A percentile compares a stretch with the other conserved stretches of the same genome.
Evolutionary conservation across 2,329 filamentous ascomycete species (phyloP).

Genomic region (Neocatenulostroma microsporum): DNA sequence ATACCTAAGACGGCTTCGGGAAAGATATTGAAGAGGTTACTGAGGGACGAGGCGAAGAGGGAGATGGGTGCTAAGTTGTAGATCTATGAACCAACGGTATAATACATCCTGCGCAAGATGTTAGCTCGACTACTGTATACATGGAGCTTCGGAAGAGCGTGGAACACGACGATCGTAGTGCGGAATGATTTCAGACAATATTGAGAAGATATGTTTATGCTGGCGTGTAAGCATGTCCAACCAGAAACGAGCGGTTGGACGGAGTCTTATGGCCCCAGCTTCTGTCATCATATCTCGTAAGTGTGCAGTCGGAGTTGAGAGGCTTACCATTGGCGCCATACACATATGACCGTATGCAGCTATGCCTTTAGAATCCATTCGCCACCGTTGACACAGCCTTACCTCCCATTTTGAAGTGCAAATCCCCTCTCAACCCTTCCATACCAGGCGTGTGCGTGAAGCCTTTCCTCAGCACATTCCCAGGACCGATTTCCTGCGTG

Average conservation of each 20-base stretch:
- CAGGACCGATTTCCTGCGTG: conserved; percentile 11
- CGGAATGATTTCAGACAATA: conserved; percentile 6
- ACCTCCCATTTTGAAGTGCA: conserved; percentile 17
- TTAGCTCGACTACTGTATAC: too few species aligned
- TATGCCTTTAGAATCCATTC: background rate
- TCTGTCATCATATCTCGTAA: conserved; percentile 7
- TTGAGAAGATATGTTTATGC: conserved; percentile 25
- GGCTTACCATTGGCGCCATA: background rate
- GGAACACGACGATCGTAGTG: too few species aligned
- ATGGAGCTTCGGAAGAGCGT: too few species aligned
- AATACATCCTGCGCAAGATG: background rate
- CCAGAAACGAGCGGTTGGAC: conserved; percentile 18
- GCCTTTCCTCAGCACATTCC: conserved; percentile 18
- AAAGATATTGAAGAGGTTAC: conserved; percentile 54
- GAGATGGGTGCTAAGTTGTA: conserved; percentile 59
- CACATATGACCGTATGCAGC: too few species aligned
- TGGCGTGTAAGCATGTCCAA: conserved; percentile 26
- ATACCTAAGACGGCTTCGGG: conserved; percentile 37
- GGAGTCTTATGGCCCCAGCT: conserved; percentile 26
- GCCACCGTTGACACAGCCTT: too few species aligned
- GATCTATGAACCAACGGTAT: too few species aligned
- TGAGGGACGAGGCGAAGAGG: conserved; percentile 67
- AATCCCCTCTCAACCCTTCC: conserved; percentile 15
- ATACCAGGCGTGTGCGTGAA: conserved; percentile 15
- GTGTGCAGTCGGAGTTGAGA: too few species aligned